Base-by-base conservation (phyloP, 2,329 filamentous ascomycete genomes). In the Neonectria sp. region DNA sequence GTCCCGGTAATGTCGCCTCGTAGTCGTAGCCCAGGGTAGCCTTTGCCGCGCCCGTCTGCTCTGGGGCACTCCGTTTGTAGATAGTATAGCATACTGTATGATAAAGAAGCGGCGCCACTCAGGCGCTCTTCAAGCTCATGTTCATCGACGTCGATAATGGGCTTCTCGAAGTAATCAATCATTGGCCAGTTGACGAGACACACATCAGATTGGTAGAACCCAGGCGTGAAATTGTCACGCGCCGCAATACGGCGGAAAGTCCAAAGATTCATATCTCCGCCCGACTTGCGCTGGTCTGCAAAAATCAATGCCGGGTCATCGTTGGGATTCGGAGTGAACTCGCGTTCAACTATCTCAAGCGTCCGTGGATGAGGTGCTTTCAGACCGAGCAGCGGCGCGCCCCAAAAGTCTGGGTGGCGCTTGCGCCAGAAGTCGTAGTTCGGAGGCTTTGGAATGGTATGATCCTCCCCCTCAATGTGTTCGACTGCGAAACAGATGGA, bases 181-280 rank as follows among this genome's bases (percentile, higher is more conserved):
- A 77, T 77, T 0, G 75, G 75, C 75, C 75, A 77, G 53, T 77
- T 77, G 11, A 77, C 75, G 46, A 77, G 68, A 15, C 75, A 76
- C 0, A 77, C 65, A 45, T 77, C 75, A 0, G 75, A 77, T 2
- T 52, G 48, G 21, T 77, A 77, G 1, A 71, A 69, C 1, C 75
- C 75, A 0, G 65, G 52, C 0, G 17, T 55, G 40, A 76, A 77
- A 55, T 77, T 77, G 4, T 76, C 72, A 2, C 64, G 62, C 0
- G 75, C 75, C 1, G 71, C 73, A 12, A 77, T 77, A 11, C 75
- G 71, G 4, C 75, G 64, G 45, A 77, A 77, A 0, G 73, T 75
- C 75, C 75, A 77, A 15, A 77, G 75, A 17, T 77, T 76, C 73
- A 77, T 75, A 9, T 77, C 75, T 4, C 75, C 75, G 0, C 75